These are phyloP conservation scores for Hysterangium stoloniferum DNA, from an alignment of 768 basidiomycete species.

Conservation along the genomic window DNA sequence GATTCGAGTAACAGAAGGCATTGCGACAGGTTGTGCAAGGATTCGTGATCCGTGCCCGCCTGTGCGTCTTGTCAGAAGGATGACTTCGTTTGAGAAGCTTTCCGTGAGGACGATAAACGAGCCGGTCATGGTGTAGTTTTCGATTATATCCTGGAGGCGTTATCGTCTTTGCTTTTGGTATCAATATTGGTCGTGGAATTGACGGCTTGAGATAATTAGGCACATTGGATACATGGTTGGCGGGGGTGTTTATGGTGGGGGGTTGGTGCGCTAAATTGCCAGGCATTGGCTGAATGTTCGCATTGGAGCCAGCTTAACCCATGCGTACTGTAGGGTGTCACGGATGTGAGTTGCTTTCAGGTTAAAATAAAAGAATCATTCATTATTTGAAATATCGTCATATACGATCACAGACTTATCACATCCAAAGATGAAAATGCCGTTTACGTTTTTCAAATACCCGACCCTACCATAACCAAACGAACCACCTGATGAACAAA, in stretches of 20 bases:
- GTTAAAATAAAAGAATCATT: conserved; percentile 15
- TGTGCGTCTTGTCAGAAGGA: conserved; percentile 23
- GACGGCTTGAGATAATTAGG: conserved; percentile 15
- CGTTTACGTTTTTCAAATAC: conserved; percentile 20
- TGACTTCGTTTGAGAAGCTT: conserved; percentile 16
- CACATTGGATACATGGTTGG: conserved; percentile 22
- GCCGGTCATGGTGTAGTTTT: conserved; percentile 2
- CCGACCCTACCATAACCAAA: conserved; percentile 22
- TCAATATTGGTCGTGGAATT: background rate
- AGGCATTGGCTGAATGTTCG: conserved; percentile 16
- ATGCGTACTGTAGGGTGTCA: conserved; percentile 29
- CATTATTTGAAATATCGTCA: too few relatives aligned
- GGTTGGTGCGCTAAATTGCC: conserved; percentile 39
- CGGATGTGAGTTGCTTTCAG: conserved; percentile 32
- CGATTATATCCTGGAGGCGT: background rate
- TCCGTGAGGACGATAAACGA: background rate
- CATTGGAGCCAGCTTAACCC: conserved; percentile 11
- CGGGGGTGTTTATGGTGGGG: conserved; percentile 28
- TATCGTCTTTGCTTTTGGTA: conserved; percentile 18
- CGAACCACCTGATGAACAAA: conserved; percentile 29
- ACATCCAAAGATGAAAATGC: conserved; percentile 30
- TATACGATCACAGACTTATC: conserved; percentile 19
- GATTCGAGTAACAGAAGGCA: conserved; percentile 16
- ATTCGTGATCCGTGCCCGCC: conserved; percentile 26
- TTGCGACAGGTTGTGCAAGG: conserved; percentile 19